Base-by-base conservation (phyloP, 2,329 filamentous ascomycete genomes). In the Trichoderma oligosporum region DNA sequence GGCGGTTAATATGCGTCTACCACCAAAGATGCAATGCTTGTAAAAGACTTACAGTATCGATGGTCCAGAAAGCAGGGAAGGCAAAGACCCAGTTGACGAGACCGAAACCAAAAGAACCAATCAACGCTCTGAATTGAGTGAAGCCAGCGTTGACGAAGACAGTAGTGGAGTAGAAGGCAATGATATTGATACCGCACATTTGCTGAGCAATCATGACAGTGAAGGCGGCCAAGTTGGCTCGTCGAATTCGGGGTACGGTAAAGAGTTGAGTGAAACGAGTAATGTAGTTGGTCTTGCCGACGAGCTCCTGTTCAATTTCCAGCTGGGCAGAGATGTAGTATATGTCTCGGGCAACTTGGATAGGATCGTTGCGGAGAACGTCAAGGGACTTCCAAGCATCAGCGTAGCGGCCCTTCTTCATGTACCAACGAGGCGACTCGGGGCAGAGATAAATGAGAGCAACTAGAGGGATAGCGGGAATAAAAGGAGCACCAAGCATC, bases 151-250 rank as follows among this genome's bases (percentile, higher is more conserved):
- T 70, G 38, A 71, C 65, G 68, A 84, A 84, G 45, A 84, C 76
- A 7, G 83, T 85, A 1, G 82, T 85, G 0, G 82, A 86, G 71
- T 90, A 90, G 70, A 90, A 90, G 1, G 86, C 84, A 59, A 89
- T 86, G 61, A 89, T 87, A 68, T 89, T 89, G 71, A 87, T 65
- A 20, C 69, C 80, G 64, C 84, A 87, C 79, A 88, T 84, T 71
- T 88, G 85, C 70, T 88, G 85, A 2, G 84, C 84, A 68, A 88
- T 83, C 89, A 95, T 95, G 66, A 94, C 88, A 2, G 84, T 85
- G 64, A 86, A 88, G 1, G 89, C 88, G 9, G 89, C 90, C 45
- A 88, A 78, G 14, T 84, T 91, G 11, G 90, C 90, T 39, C 86
- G 80, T 45, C 86, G 81, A 11, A 88, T 76, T 57, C 87, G 80